Percentiles rank a stretch among this genome's conserved stretches.
Conservation (phyloP, 768 basidiomycete genomes). For the Lactarius psammicola region DNA sequence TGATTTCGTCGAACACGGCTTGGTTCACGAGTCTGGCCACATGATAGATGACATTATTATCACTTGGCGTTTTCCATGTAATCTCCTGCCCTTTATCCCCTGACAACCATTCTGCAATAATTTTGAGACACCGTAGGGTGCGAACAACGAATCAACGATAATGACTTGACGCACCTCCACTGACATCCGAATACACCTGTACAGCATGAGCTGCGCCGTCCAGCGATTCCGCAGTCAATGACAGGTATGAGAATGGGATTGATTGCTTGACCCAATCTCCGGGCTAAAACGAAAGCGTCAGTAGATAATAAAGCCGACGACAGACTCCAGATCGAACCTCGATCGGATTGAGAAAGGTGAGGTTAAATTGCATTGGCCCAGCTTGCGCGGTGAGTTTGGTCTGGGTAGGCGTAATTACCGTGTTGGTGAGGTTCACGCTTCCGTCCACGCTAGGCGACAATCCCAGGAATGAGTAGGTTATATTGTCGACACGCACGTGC, state of each 20-base stretch:
- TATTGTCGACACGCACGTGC: neutral
- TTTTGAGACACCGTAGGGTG: neutral
- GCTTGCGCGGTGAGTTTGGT: neutral
- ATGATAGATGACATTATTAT: too few relatives aligned
- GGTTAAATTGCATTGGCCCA: neutral
- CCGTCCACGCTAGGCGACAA: conserved; percentile 1
- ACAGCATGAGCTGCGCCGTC: conserved; percentile 38
- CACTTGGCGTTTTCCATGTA: too few relatives aligned
- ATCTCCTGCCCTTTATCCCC: neutral
- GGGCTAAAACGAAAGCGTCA: conserved; percentile 29
- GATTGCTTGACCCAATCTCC: conserved; percentile 29
- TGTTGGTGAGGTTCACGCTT: conserved; percentile 22
- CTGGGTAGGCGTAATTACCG: neutral
- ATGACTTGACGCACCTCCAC: conserved; percentile 33
- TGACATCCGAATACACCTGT: conserved; percentile 42
- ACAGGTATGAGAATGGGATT: neutral
- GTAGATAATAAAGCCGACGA: neutral
- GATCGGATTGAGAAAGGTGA: neutral
- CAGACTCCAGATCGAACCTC: neutral
- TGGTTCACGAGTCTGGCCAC: too few relatives aligned
- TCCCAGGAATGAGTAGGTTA: neutral
- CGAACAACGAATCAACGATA: neutral
- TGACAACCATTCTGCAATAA: neutral
- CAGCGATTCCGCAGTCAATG: conserved; percentile 23
- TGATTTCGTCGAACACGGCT: too few relatives aligned